Percentiles rank a stretch among this genome's conserved stretches.
phyloP scores from a whole-genome alignment of 495 filamentous ascomycete species.

The Penicillium soppii region DNA sequence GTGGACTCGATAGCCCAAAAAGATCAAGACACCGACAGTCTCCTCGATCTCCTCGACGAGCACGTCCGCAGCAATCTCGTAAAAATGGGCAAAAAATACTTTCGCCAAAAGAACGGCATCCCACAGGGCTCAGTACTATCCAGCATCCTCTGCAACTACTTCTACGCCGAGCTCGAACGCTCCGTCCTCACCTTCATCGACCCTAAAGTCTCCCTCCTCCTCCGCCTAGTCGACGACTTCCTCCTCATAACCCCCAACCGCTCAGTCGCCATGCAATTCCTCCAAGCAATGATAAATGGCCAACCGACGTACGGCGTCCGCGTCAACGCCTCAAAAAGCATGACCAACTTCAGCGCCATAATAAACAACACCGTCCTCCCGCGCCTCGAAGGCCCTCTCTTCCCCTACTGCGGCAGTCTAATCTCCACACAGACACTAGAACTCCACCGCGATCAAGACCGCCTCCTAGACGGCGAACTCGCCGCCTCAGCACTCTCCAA shows the following conservation, averaged over 20 bases:
- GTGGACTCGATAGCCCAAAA: conserved; percentile 59
- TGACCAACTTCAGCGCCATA: conserved; percentile 78
- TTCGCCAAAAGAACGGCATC: conserved; percentile 83
- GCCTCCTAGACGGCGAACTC: conserved; percentile 43
- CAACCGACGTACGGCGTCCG: conserved; percentile 74
- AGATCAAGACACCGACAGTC: conserved; percentile 49
- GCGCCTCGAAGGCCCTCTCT: conserved; percentile 48
- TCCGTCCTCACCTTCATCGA: conserved; percentile 65
- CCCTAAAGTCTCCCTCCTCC: conserved; percentile 59
- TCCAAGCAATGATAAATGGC: conserved; percentile 76
- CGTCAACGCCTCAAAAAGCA: conserved; percentile 74
- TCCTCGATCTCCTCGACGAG: conserved; percentile 70
- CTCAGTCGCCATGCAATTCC: conserved; percentile 64
- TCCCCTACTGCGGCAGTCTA: conserved; percentile 84
- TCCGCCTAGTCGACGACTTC: conserved; percentile 91
- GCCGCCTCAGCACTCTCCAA: conserved; percentile 44
- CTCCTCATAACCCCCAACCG: conserved; percentile 74
- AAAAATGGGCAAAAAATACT: conserved; percentile 86
- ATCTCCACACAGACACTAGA: conserved; percentile 79
- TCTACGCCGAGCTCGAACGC: conserved; percentile 83
- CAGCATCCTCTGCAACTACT: conserved; percentile 85
- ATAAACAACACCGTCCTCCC: conserved; percentile 57
- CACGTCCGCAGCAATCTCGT: conserved; percentile 83
- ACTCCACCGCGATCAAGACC: conserved; percentile 60
- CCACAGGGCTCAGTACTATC: conserved; percentile 91